Base-by-base conservation (phyloP, 163 green algal genomes). In the Chlamydomonas reinhardtii region DNA sequence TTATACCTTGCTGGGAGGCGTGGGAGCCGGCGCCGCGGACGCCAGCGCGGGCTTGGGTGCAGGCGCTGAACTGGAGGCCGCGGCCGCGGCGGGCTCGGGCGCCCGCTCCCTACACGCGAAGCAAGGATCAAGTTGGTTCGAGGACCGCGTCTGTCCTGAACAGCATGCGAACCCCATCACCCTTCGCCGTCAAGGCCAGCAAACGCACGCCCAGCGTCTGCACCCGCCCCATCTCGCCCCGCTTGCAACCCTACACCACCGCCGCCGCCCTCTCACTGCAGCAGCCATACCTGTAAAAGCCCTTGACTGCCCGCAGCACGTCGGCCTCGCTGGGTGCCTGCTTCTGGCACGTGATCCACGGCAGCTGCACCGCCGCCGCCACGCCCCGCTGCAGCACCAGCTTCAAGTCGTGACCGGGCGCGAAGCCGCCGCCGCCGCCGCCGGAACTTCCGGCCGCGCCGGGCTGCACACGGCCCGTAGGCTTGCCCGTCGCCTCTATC, bases 321-420 rank as follows among this genome's bases (percentile, higher is more conserved):
- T 66, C 82, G 6, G 93, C 91, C 70, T 95, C 93, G 16, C 69
- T 71, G 17, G 94, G 93, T 22, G 91, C 39, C 84, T 92, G 81
- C 72, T 91, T 92, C 85, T 96, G 94, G 70, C 88, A 93, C n/a
- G 65, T 70, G n/a, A 94, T 22, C 93, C 93, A 96, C 0, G 93
- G 93, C 83, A 96, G 89, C 37, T 90, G 86, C 31, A 90, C 91
- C 27, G 94, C 86, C n/a, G 62, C 66, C 3, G 16, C 12, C 8
- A 35, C 43, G 24, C 15, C n/a, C 29, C 35, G 65, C 22, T 74
- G 24, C 52, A 91, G 77, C 17, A 84, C 84, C 65, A 88, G 66
- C 32, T 61, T 82, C 32, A 85, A 56, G 64, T 91, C 88, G 78
- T 91, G 88, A 31, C 22, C 69, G 25, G 34, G 24, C 29, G 69